Evolutionary conservation across 2,329 filamentous ascomycete genomes (phyloP).

Genomic region (Macrophomina tecta): DNA sequence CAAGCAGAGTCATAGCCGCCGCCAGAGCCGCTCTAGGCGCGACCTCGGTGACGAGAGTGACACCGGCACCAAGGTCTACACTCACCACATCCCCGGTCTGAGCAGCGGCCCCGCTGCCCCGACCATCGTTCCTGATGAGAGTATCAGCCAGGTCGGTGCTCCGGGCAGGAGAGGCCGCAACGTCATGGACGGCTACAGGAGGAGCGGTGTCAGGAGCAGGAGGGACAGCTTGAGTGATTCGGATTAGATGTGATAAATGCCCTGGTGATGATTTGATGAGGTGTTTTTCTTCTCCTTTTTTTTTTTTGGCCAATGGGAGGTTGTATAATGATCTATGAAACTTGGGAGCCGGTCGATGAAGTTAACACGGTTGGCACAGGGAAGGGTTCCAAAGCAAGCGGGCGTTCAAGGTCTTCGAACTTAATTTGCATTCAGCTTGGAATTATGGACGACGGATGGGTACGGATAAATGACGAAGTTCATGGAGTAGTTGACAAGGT

Average conservation of each 20-base stretch:
- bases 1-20: slow-evolving; percentile 39
- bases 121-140: slow-evolving; percentile 45
- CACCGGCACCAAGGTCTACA: slow-evolving; percentile 61
- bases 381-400: neutral
- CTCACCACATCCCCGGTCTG: slow-evolving; percentile 62
- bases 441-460: neutral
- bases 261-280: neutral
- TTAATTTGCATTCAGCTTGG: neutral
- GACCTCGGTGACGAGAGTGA: slow-evolving; percentile 43
- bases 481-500: neutral
- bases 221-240: slow-evolving; percentile 60
- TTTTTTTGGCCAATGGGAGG: neutral
- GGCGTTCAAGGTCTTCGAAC: slow-evolving; percentile 6
- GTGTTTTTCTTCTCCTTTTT: neutral
- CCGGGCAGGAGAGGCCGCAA: slow-evolving; percentile 44
- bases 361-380: neutral
- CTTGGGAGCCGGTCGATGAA: neutral
- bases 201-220: slow-evolving; percentile 50
- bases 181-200: slow-evolving; percentile 51
- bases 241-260: neutral
- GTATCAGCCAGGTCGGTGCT: slow-evolving; percentile 48
- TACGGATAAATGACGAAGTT: neutral
- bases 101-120: slow-evolving; percentile 39
- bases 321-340: slow-evolving; percentile 8
- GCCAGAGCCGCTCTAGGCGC: slow-evolving; percentile 34